A percentile compares a stretch with the other conserved stretches of the same genome.
Evolutionary conservation across 208 protist genomes (phyloP).

Genomic region (Wallacemonas sp.): DNA sequence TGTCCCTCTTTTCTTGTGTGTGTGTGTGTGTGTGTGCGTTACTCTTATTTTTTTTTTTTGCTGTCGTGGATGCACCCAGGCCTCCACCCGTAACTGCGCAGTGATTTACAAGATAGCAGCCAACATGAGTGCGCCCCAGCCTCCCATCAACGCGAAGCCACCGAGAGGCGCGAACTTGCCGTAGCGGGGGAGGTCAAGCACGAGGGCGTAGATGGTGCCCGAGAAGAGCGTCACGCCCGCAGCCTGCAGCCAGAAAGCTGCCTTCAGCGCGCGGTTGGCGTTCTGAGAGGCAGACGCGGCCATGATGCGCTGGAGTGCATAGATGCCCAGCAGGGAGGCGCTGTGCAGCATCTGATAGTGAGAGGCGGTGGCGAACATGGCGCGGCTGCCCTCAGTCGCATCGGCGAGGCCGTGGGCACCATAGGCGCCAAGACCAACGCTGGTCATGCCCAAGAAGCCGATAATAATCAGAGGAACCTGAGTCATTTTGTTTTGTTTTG

Average conservation of each 20-base stretch:
- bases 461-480: constrained; percentile 16
- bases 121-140: constrained; percentile 31
- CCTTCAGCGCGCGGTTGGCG: constrained; percentile 14
- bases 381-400: constrained; percentile 11
- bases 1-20: background rate
- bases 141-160: constrained; percentile 43
- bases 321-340: constrained; percentile 31
- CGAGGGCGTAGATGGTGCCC: constrained; percentile 43
- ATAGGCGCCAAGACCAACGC: constrained; percentile 36
- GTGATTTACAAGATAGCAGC: constrained; percentile 20
- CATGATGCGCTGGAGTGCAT: constrained; percentile 17
- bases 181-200: constrained; percentile 29
- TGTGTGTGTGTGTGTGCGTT: background rate
- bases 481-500: no score
- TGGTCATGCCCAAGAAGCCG: constrained; percentile 34
- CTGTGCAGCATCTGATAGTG: constrained; percentile 59
- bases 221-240: constrained; percentile 40
- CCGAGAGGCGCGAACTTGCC: constrained; percentile 34
- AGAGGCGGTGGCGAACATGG: constrained; percentile 27
- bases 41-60: background rate
- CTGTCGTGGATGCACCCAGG: no score
- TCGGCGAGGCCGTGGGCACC: constrained; percentile 32
- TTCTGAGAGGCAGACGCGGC: constrained; percentile 16
- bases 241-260: constrained; percentile 27
- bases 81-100: no score